These are phyloP conservation scores for Kurtzmaniella quercitrusa DNA, from an alignment of 1,139 yeast species.

Conservation along the genomic window DNA sequence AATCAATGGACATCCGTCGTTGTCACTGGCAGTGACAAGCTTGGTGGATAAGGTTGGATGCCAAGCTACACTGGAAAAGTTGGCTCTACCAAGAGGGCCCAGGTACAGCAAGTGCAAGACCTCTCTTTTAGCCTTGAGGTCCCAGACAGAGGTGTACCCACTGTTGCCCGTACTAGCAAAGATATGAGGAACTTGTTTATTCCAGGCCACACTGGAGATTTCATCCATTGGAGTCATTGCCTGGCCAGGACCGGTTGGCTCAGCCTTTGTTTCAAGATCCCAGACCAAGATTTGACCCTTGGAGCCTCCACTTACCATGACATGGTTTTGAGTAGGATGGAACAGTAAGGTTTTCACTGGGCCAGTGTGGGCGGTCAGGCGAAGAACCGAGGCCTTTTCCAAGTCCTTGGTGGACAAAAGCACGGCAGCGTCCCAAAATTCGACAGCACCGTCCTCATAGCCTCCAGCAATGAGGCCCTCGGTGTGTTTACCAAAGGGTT, in stretches of 20 bases:
- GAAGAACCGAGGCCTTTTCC: conserved; percentile 40
- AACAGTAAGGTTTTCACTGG: conserved; percentile 73
- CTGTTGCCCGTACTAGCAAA: conserved; percentile 85
- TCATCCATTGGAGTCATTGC: conserved; percentile 83
- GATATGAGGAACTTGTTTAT: conserved; percentile 77
- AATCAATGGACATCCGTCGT: conserved; percentile 76
- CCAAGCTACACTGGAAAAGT: conserved; percentile 75
- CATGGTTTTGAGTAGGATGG: conserved; percentile 68
- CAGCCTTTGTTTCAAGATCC: conserved; percentile 67
- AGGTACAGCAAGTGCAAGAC: conserved; percentile 72
- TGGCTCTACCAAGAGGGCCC: conserved; percentile 52
- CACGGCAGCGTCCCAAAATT: conserved; percentile 65
- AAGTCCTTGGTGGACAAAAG: conserved; percentile 37
- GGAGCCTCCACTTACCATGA: conserved; percentile 82
- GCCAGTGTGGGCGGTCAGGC: conserved; percentile 58
- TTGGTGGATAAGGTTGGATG: conserved; percentile 82
- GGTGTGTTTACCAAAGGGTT: conserved; percentile 49
- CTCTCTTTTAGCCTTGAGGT: conserved; percentile 80
- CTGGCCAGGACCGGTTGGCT: conserved; percentile 71
- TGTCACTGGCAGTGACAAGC: conserved; percentile 81
- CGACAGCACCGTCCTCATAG: conserved; percentile 74
- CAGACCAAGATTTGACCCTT: conserved; percentile 85
- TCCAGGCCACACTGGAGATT: conserved; percentile 85
- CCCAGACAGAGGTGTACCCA: conserved; percentile 93
- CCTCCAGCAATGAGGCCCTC: conserved; percentile 81